Evolutionary conservation across 169 alveolate species (phyloP).

Genomic region (Toxoplasma gondii): DNA sequence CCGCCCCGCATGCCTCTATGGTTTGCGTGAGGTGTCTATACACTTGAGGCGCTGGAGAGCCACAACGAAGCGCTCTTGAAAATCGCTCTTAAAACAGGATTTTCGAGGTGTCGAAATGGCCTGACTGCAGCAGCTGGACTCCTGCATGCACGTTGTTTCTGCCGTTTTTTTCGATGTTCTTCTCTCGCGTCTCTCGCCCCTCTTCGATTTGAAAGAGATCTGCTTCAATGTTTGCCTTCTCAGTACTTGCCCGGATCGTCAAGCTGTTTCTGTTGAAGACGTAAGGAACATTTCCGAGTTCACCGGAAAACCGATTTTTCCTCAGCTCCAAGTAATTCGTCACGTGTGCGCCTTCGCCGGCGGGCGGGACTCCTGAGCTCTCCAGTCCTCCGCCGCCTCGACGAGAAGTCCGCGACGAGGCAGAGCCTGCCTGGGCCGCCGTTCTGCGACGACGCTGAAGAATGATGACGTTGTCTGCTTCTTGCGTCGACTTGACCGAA

Average conservation of each 20-base stretch:
- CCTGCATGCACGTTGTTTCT: background rate
- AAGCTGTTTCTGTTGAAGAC: conserved; percentile 80
- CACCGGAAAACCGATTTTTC: conserved; percentile 95
- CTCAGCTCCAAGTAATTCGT: conserved; percentile 82
- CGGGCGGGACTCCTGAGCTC: background rate
- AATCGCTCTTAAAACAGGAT: no score
- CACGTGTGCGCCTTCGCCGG: background rate
- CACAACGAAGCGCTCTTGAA: no score
- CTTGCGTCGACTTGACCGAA: conserved; percentile 95
- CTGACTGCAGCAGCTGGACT: no score
- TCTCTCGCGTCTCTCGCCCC: background rate
- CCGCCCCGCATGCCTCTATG: no score
- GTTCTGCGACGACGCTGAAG: conserved; percentile 77
- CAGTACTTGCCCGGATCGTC: conserved; percentile 50
- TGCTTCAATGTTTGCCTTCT: background rate
- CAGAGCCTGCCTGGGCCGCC: background rate
- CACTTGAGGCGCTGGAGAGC: no score
- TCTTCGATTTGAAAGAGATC: background rate
- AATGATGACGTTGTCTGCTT: conserved; percentile 95
- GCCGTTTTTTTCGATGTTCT: no score
- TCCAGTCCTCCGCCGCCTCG: background rate
- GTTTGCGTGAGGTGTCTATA: background rate
- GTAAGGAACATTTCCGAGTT: conserved; percentile 87
- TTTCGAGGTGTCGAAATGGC: no score
- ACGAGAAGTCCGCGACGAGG: background rate